Percentiles rank a stretch among this genome's conserved stretches.
phyloP scores from a whole-genome alignment of 192 early-diverging fungal genomes.

The Backusella morwellensis region DNA sequence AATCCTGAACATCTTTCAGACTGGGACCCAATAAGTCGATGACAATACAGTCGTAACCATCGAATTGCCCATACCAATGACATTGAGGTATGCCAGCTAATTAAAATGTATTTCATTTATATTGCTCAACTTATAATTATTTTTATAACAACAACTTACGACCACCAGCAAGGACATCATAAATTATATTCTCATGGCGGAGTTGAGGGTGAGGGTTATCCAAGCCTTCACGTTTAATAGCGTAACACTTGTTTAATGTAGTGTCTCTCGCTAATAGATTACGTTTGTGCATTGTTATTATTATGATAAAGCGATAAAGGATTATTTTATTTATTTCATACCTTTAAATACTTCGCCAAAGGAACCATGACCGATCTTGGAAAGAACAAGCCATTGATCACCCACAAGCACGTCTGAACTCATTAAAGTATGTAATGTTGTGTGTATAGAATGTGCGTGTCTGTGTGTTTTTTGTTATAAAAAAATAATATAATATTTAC shows the following conservation, averaged over 20 bases:
- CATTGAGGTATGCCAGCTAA: constrained; percentile 47
- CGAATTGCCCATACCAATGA: constrained; percentile 56
- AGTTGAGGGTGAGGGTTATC: constrained; percentile 46
- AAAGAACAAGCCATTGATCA: constrained; percentile 50
- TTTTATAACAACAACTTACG: constrained; percentile 29
- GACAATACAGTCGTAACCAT: constrained; percentile 47
- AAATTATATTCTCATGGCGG: constrained; percentile 45
- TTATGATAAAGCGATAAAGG: not conserved
- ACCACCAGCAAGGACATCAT: constrained; percentile 41
- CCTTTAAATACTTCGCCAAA: constrained; percentile 61
- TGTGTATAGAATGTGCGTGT: not conserved
- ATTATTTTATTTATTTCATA: constrained; percentile 18
- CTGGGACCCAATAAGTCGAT: constrained; percentile 57
- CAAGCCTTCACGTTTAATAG: constrained; percentile 51
- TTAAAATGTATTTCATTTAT: not conserved
- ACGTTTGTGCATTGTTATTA: not conserved
- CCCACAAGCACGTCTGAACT: constrained; percentile 39
- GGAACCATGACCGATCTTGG: constrained; percentile 57
- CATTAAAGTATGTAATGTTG: not conserved
- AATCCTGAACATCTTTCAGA: constrained; percentile 44
- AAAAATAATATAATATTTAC: constrained; percentile 1
- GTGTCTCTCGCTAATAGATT: constrained; percentile 41
- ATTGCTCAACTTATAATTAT: not conserved
- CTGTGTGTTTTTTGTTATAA: not conserved
- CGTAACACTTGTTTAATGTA: constrained; percentile 40